phyloP scores from a whole-genome alignment of 2,329 filamentous ascomycete genomes.

The Nothomitra cinnamomea region DNA sequence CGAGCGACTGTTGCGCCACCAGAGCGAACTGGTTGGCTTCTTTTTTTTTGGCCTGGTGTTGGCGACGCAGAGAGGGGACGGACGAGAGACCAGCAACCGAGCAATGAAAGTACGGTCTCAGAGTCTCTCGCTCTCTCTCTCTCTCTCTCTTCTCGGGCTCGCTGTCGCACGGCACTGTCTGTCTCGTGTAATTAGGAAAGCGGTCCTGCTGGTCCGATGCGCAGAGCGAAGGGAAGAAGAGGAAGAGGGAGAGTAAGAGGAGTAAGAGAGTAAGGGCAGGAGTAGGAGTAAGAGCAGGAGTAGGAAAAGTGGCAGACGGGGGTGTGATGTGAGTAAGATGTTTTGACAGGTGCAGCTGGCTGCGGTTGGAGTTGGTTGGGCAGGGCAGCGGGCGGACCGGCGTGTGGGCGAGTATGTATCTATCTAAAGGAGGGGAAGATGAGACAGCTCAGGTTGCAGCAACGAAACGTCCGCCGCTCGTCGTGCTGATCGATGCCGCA shows the following conservation, averaged over 20 bases:
- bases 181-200: too few relatives aligned
- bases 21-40: background rate
- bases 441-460: slow-evolving; percentile 7
- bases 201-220: background rate
- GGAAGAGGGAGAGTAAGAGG: background rate
- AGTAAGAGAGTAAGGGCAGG: slow-evolving; percentile 7
- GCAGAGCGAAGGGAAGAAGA: slow-evolving; percentile 3
- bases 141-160: too few relatives aligned
- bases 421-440: background rate
- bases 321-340: slow-evolving; percentile 7
- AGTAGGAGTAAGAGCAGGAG: slow-evolving; percentile 9
- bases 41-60: background rate
- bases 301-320: slow-evolving; percentile 11
- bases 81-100: background rate
- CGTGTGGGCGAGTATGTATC: background rate
- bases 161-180: too few relatives aligned
- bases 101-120: too few relatives aligned
- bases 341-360: slow-evolving; percentile 5
- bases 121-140: too few relatives aligned
- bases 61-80: background rate
- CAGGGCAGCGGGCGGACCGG: background rate
- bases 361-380: background rate
- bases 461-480: slow-evolving; percentile 2
- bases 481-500: background rate
- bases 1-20: slow-evolving; percentile 1